Percentiles rank a stretch among this genome's conserved stretches.
phyloP scores from a whole-genome alignment of 1,139 yeast species.

The Casaregolazyma suthepensis region DNA sequence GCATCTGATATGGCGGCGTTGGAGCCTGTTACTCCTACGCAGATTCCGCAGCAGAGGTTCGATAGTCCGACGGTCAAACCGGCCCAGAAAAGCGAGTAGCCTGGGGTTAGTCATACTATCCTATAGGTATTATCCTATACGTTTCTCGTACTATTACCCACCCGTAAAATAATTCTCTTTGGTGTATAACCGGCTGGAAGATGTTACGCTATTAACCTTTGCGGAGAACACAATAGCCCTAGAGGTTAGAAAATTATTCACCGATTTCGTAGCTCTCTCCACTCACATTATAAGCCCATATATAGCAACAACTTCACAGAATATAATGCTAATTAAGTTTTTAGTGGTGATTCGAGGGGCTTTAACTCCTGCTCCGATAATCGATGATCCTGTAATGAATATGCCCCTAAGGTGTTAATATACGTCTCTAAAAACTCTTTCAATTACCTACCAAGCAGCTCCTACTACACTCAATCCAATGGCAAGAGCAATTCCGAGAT shows the following conservation, averaged over 20 bases:
- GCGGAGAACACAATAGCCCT: constrained; percentile 89
- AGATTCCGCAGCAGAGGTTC: constrained; percentile 92
- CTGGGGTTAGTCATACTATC: constrained; percentile 9
- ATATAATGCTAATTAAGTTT: constrained; percentile 91
- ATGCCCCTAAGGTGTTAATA: constrained; percentile 51
- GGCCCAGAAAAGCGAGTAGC: constrained; percentile 93
- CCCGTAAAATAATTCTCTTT: constrained; percentile 89
- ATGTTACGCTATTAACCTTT: constrained; percentile 63
- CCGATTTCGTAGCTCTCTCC: background rate
- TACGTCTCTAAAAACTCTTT: background rate
- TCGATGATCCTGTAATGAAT: constrained; percentile 89
- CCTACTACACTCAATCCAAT: constrained; percentile 94
- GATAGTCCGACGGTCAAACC: constrained; percentile 93
- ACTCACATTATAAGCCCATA: constrained; percentile 82
- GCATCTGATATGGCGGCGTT: constrained; percentile 98
- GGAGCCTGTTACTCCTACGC: constrained; percentile 96
- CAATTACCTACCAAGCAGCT: constrained; percentile 71
- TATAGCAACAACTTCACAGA: constrained; percentile 99
- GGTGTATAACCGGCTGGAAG: constrained; percentile 57
- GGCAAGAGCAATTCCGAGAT: constrained; percentile 84
- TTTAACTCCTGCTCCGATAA: constrained; percentile 96
- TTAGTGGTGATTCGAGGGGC: constrained; percentile 97
- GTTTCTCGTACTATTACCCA: constrained; percentile 1
- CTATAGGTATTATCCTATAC: background rate
- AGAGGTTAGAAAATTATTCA: background rate